Percentiles rank a stretch among this genome's conserved stretches.
These are phyloP conservation scores for Calonectria montana DNA, from an alignment of 2,329 filamentous ascomycete genomes.

Conservation along the genomic window DNA sequence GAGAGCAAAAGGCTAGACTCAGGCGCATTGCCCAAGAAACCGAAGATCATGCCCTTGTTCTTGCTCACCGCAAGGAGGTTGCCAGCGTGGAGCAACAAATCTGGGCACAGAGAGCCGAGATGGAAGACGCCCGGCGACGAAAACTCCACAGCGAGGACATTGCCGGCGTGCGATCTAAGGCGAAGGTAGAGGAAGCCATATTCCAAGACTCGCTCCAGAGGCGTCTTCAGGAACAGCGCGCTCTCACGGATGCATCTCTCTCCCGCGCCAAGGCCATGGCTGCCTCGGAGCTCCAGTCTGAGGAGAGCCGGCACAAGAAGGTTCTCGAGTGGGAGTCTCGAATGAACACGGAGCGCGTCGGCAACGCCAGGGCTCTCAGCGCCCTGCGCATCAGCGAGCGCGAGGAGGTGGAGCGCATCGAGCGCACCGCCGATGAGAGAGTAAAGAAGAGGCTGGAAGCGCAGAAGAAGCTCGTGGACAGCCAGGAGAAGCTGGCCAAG, in stretches of 20 bases:
- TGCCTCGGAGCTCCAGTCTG: slow-evolving; percentile 59
- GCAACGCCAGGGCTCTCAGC: slow-evolving; percentile 62
- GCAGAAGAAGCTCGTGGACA: slow-evolving; percentile 65
- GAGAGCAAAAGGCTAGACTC: slow-evolving; percentile 59
- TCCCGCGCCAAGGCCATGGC: slow-evolving; percentile 57
- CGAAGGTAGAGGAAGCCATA: slow-evolving; percentile 58
- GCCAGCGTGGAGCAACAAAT: slow-evolving; percentile 64
- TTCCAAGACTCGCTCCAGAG: slow-evolving; percentile 47
- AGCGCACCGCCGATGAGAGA: slow-evolving; percentile 58
- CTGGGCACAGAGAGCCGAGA: slow-evolving; percentile 58
- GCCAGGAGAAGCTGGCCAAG: slow-evolving; percentile 53
- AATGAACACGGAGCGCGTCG: slow-evolving; percentile 58
- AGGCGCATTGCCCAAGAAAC: slow-evolving; percentile 58
- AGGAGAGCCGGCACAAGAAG: slow-evolving; percentile 56
- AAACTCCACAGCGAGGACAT: slow-evolving; percentile 61
- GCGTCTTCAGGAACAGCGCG: slow-evolving; percentile 58
- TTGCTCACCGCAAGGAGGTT: slow-evolving; percentile 63
- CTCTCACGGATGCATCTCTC: slow-evolving; percentile 58
- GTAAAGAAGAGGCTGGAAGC: slow-evolving; percentile 59
- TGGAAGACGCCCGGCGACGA: slow-evolving; percentile 63
- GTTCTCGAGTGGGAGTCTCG: slow-evolving; percentile 62
- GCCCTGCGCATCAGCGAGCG: slow-evolving; percentile 61
- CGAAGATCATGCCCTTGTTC: slow-evolving; percentile 60
- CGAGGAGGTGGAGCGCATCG: slow-evolving; percentile 62
- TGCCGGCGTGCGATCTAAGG: slow-evolving; percentile 55